phyloP scores from a whole-genome alignment of 2,329 filamentous ascomycete genomes.

The Helminthosporium solani region DNA sequence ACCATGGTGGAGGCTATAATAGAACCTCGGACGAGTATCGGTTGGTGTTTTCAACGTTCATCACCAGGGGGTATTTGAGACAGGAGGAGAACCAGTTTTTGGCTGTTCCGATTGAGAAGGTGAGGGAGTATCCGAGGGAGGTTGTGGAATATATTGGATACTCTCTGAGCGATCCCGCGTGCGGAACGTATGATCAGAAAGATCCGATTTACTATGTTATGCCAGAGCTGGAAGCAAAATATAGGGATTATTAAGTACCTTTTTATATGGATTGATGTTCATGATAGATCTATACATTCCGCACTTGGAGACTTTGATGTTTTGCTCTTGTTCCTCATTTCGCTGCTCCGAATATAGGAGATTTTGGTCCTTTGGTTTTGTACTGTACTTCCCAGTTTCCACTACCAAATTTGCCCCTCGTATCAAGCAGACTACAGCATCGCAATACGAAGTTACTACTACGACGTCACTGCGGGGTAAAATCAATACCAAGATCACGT shows the following conservation, averaged over 20 bases:
- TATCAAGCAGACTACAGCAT: no score
- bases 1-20: conserved; percentile 40
- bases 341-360: no score
- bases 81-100: conserved; percentile 47
- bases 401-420: no score
- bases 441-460: background rate
- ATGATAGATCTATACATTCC: no score
- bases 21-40: conserved; percentile 34
- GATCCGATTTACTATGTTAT: conserved; percentile 13
- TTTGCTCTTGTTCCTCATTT: no score
- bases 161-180: conserved; percentile 10
- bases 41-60: conserved; percentile 37
- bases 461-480: background rate
- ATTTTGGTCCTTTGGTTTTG: no score
- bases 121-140: conserved; percentile 17
- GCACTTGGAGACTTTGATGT: no score
- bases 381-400: background rate
- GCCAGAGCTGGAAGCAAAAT: conserved; percentile 10
- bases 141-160: conserved; percentile 9
- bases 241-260: conserved; percentile 5
- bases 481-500: no score
- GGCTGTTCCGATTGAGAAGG: conserved; percentile 22
- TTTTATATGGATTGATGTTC: no score
- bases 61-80: conserved; percentile 36
- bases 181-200: conserved; percentile 12